Percentiles rank a stretch among this genome's conserved stretches.
phyloP scores from a whole-genome alignment of 345 rosid species.

The Bruguiera parviflora region DNA sequence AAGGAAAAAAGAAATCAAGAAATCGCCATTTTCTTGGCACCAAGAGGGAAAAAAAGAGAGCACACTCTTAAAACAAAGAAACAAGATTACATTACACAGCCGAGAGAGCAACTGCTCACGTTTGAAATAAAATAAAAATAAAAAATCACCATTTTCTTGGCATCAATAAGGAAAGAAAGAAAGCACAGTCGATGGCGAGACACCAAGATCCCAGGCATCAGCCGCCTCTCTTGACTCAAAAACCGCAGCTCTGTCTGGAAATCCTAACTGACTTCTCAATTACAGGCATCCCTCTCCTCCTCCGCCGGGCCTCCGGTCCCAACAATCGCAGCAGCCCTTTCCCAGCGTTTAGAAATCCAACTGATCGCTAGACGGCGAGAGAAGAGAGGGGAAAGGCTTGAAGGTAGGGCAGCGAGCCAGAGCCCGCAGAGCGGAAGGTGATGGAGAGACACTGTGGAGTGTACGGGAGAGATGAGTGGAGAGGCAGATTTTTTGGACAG shows the following conservation, averaged over 20 bases:
- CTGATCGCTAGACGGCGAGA: not conserved
- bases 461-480: too few relatives aligned
- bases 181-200: slow-evolving; percentile 11
- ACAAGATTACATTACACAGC: too few relatives aligned
- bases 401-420: too few relatives aligned
- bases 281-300: not conserved
- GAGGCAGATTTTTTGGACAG: too few relatives aligned
- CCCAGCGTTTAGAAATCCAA: too few relatives aligned
- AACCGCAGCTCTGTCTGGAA: slow-evolving; percentile 21
- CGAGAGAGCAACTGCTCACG: too few relatives aligned
- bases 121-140: too few relatives aligned
- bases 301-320: not conserved
- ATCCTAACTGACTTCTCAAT: slow-evolving; percentile 13
- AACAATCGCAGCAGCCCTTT: not conserved
- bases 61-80: too few relatives aligned
- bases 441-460: not conserved
- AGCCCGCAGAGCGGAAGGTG: not conserved
- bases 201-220: slow-evolving; percentile 15
- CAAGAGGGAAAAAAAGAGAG: too few relatives aligned
- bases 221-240: slow-evolving; percentile 18
- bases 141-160: slow-evolving; percentile 54
- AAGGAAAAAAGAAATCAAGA: not conserved
- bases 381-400: not conserved
- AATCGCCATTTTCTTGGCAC: slow-evolving; percentile 61
- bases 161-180: slow-evolving; percentile 72